Evolutionary conservation across 176 grass and related monocot genomes (phyloP), one percentile per base, ranked within the genome.

Genomic region (Oryza coarctata): DNA sequence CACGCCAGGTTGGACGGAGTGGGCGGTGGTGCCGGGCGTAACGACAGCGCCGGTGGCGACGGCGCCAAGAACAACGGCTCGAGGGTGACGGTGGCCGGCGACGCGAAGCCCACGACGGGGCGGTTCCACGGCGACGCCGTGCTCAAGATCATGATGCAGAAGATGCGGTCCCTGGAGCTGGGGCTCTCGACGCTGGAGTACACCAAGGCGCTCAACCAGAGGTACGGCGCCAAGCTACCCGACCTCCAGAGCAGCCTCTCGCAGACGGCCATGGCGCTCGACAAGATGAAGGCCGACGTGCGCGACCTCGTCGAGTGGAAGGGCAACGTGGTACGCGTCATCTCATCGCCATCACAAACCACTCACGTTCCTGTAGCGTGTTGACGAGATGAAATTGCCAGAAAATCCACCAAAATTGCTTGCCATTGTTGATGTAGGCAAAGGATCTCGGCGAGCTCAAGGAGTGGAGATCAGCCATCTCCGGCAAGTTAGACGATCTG

Each of bases 141-240:
- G 82, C 79, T 94, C 22, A 98, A 93, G 87, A 94, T 94, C 84
- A 88, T 94, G 88, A 98, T 49, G 88, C 87, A 98, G 75, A 94
- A 94, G 85, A 82, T 87, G 68, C 90, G 89, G 78, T 89, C 88
- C 6, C 87, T 91, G 63, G 92, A 94, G 64, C 64, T 88, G 73
- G 83, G 86, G 30, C 73, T 91, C 47, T 89, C 89, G 4, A 82
- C 89, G 78, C 75, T 91, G 76, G 92, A 95, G 73, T 95, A 92
- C 83, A 81, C 82, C 18, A 83, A 83, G 82, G 86, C 86, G 78
- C 78, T 97, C 5, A 91, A 88, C 80, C 85, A 80, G 61, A 81
- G 83, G 67, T 91, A 89, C 68, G 88, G 86, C 76, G 82, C 47
- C 76, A 83, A 44, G 33, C 77, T 97, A n/a, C 92, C 90, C 18